phyloP scores from a whole-genome alignment of 176 grass and related monocot species.

The Lolium multiflorum region DNA sequence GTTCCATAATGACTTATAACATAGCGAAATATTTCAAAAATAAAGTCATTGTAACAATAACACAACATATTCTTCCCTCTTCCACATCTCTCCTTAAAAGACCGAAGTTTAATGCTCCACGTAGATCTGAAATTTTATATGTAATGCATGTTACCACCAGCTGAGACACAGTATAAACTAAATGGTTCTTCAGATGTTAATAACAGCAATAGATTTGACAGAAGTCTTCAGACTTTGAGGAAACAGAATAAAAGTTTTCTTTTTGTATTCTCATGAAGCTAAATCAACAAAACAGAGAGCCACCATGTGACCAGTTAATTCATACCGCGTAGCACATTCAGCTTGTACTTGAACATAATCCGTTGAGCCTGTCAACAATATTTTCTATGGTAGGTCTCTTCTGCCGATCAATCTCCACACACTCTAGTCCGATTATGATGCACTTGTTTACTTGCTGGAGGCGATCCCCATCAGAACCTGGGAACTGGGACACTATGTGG shows the following conservation, averaged over 20 bases:
- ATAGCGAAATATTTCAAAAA: neutral
- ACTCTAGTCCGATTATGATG: constrained; percentile 25
- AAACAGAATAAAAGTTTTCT: neutral
- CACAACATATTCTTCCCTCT: neutral
- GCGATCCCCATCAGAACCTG: neutral
- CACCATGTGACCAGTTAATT: neutral
- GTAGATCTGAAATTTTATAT: constrained; percentile 2
- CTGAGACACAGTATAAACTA: neutral
- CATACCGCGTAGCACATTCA: neutral
- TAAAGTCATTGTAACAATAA: neutral
- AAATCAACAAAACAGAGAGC: neutral
- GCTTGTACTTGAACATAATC: neutral
- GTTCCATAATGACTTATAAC: neutral
- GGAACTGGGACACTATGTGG: neutral
- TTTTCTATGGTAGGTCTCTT: constrained; percentile 14
- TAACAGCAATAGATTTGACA: neutral
- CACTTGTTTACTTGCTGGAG: constrained; percentile 32
- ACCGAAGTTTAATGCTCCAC: neutral
- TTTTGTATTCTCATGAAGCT: neutral
- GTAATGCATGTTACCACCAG: neutral
- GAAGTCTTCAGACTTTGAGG: neutral
- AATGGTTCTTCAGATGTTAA: neutral
- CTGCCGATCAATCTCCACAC: constrained; percentile 36
- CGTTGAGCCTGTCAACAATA: neutral
- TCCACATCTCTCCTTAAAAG: neutral